A percentile compares a stretch with the other conserved stretches of the same genome.
Conservation (phyloP, 371 early-diverging fungal species). For the Entomophthora muscae region DNA sequence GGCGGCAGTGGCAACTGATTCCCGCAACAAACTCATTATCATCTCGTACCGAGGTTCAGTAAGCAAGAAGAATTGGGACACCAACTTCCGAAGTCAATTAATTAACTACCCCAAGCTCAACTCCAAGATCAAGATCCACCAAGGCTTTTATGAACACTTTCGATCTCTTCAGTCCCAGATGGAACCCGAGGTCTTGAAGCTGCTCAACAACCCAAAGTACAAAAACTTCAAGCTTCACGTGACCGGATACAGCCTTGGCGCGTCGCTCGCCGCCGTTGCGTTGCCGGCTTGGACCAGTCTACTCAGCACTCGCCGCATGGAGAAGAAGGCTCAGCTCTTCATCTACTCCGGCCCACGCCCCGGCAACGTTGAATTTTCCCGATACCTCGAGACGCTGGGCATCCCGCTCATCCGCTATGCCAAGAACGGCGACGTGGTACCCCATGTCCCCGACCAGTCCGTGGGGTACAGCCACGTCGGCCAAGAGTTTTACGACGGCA, state of each 20-base stretch:
- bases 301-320: not conserved
- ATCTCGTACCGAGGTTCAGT: not conserved
- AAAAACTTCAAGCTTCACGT: not conserved
- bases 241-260: conserved; percentile 4
- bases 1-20: not conserved
- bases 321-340: not conserved
- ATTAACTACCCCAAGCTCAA: not conserved
- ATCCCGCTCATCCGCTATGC: too few relatives aligned
- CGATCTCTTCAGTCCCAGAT: not conserved
- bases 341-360: not conserved
- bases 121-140: not conserved
- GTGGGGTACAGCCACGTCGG: too few relatives aligned
- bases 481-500: too few relatives aligned
- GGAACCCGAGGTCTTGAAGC: not conserved
- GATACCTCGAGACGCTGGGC: too few relatives aligned
- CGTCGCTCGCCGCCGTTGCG: not conserved
- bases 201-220: not conserved
- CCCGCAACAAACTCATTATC: not conserved
- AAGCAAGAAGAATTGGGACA: not conserved
- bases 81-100: not conserved
- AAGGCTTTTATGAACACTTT: not conserved
- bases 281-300: not conserved
- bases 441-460: too few relatives aligned
- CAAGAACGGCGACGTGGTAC: too few relatives aligned
- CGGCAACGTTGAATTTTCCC: too few relatives aligned